Percentiles rank a stretch among this genome's conserved stretches.
phyloP scores from a whole-genome alignment of 73 alveolate genomes.

The Durusdinium trenchii region DNA sequence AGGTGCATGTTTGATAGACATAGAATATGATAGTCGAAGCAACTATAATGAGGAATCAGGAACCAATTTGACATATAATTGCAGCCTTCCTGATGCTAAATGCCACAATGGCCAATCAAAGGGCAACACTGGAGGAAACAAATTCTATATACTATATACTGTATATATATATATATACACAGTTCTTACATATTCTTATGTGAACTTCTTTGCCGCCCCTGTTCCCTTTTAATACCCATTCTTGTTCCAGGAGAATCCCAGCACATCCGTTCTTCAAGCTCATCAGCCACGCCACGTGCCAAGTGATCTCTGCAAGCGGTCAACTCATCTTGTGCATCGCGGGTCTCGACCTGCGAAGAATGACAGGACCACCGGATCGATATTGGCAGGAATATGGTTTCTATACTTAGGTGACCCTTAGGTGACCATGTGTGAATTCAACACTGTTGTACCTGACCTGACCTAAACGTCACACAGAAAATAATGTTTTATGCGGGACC shows the following conservation, averaged over 20 bases:
- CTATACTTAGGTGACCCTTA: no score
- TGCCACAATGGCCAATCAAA: not conserved
- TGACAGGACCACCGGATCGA: not conserved
- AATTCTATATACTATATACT: not conserved
- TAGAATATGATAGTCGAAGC: no score
- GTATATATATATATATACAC: not conserved
- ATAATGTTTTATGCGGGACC: no score
- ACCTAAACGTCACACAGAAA: no score
- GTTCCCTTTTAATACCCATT: not conserved
- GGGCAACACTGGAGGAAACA: not conserved
- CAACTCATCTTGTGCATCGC: constrained; percentile 74
- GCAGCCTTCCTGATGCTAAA: no score
- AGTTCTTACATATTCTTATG: not conserved
- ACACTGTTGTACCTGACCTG: no score
- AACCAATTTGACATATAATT: no score
- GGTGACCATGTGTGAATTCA: no score
- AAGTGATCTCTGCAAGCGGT: constrained; percentile 78
- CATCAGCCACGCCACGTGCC: not conserved
- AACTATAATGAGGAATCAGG: no score
- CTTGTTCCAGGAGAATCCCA: not conserved
- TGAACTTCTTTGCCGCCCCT: not conserved
- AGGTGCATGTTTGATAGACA: no score
- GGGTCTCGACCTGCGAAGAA: constrained; percentile 52
- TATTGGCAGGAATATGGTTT: no score
- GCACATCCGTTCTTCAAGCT: no score